Percentiles rank a stretch among this genome's conserved stretches.
These are phyloP conservation scores for Aspergillus sp. DNA, from an alignment of 2,329 filamentous ascomycete genomes.

Conservation along the genomic window DNA sequence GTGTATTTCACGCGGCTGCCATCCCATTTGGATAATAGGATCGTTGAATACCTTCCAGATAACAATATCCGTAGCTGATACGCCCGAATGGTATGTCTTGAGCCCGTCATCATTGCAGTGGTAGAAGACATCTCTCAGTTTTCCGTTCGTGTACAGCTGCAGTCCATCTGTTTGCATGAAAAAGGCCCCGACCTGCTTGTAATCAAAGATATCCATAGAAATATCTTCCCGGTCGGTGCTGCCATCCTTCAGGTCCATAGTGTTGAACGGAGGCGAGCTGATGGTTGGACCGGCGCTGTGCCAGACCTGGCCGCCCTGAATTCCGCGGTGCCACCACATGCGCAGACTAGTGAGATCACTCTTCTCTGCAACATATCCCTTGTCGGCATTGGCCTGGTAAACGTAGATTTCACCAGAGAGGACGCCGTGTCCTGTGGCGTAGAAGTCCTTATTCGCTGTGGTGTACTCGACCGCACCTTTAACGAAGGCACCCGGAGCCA, in stretches of 20 bases:
- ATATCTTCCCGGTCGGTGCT: slow-evolving; percentile 3
- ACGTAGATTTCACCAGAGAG: slow-evolving; percentile 41
- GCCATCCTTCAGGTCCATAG: slow-evolving; percentile 26
- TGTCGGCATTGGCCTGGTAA: slow-evolving; percentile 35
- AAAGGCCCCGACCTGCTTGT: slow-evolving; percentile 42
- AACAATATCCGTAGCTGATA: slow-evolving; percentile 33
- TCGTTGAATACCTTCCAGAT: slow-evolving; percentile 39
- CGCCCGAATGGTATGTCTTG: slow-evolving; percentile 40
- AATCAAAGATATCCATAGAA: slow-evolving; percentile 25
- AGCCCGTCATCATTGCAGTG: slow-evolving; percentile 38
- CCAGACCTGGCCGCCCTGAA: slow-evolving; percentile 23
- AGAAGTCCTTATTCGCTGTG: slow-evolving; percentile 20
- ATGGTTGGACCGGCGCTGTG: slow-evolving; percentile 28
- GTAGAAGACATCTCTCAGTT: slow-evolving; percentile 35
- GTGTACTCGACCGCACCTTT: slow-evolving; percentile 38
- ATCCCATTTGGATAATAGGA: slow-evolving; percentile 38
- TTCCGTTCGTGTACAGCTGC: slow-evolving; percentile 27
- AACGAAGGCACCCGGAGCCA: slow-evolving; percentile 35
- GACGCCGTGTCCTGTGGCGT: slow-evolving; percentile 36
- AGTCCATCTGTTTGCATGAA: slow-evolving; percentile 39
- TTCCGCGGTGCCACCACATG: slow-evolving; percentile 30
- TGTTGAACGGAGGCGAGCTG: slow-evolving; percentile 39
- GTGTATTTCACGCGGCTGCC: slow-evolving; percentile 29
- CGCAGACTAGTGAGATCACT: slow-evolving; percentile 28
- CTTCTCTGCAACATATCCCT: slow-evolving; percentile 27